Evolutionary conservation across 169 alveolate species (phyloP), one percentile per base, ranked within the genome.

Genomic region (Eimeria sp.): DNA sequence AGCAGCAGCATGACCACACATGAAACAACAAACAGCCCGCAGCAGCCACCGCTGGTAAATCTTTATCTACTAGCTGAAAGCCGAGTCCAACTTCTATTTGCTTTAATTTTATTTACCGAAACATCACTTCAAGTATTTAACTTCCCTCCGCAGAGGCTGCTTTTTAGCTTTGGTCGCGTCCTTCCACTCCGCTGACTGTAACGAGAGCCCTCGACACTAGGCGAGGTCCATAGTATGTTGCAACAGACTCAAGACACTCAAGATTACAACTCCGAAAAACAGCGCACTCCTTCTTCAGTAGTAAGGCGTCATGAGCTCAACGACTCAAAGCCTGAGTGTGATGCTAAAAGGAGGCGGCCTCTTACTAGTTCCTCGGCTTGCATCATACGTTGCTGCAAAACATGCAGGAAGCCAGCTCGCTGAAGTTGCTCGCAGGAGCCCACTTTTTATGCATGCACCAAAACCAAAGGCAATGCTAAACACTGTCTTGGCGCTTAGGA

Each of bases 1-100:
- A 73, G 84, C 84, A 73, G 82, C 82, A 61, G 75, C 84, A 73
- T 73, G 84, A 73, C 84, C 84, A 73, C 22, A 73, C 84, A 73
- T 65, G 75, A 65, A 65, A 65, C 75, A 65, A n/a, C 75, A 65
- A 61, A 61, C 84, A 73, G 84, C 84, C 84, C 84, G 84, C 84
- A 73, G 84, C 84, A 73, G 84, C 84, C 54, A 34, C 84, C 13
- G 75, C 75, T 3, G 43, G 75, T 61, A 65, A 20, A 65, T 65
- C 75, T 20, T 1, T 1, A 65, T 25, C 43, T 25, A 65, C 75
- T 65, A 65, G 75, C 34, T 4, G 43, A n/a, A 65, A 65, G 43
- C n/a, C 6, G 7, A 65, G 22, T 25, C 75, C 22, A 65, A 65
- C 43, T n/a, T 65, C 43, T 65, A 65, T 65, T 25, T 13, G 9